Evolutionary conservation across 768 basidiomycete species (phyloP), one percentile per base, ranked within the genome.

Genomic region (Hydnomerulius pinastri): DNA sequence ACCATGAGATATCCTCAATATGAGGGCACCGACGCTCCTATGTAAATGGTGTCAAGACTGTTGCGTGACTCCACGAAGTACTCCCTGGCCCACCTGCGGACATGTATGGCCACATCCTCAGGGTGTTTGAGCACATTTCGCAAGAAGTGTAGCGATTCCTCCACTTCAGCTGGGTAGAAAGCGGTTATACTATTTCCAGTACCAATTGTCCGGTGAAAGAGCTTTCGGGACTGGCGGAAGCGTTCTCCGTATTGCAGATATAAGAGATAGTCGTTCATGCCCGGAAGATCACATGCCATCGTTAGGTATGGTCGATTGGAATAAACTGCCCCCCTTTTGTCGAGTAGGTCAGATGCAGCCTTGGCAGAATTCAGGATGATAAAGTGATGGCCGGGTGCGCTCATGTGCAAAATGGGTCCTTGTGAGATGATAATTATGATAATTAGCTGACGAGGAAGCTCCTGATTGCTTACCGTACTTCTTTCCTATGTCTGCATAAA

Each of bases 1-100:
- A 2, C 74, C 74, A 46, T 76, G 75, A 0, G 62, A 60, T n/a
- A 70, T 56, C 28, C 61, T 60, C 38, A 75, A 62, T 11, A 71
- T 66, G 18, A 69, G 48, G 8, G 67, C 29, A 12, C 43, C 29
- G 21, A 32, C 7, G 25, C 20, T 45, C 28, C 43, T 45, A 45
- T 33, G n/a, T n/a, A n/a, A n/a, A n/a, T n/a, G n/a, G 8, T 45
- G n/a, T 12, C 15, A 43, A n/a, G 11, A 18, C 27, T 18, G 37
- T 27, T 28, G 28, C 5, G 4, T 2, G 15, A 6, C 18, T 20
- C 21, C 20, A 28, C 29, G 23, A 24, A 25, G 12, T 40, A 17
- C 24, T 9, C 15, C 21, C 24, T 21, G 20, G 30, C 30, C 15
- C 30, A 32, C 30, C 15, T 32, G 18, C 29, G 29, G 23, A 45